Conservation (phyloP, 148 eudicot species). For the Mesembryanthemum crystallinum region DNA sequence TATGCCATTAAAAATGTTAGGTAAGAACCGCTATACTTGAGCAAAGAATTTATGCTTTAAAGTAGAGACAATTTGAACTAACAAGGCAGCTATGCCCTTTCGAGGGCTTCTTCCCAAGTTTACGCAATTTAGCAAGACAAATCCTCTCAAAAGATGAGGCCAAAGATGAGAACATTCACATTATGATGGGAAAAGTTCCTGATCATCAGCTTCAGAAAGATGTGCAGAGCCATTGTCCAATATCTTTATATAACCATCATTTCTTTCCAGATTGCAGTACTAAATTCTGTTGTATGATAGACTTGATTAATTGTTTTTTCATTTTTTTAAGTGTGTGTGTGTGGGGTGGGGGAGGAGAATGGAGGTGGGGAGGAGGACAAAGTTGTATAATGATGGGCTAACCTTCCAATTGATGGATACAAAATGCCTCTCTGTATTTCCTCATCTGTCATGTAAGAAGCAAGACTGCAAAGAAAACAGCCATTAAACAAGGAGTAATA, state of each 20-base stretch:
- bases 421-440: slow-evolving; percentile 75
- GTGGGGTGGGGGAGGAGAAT: no score
- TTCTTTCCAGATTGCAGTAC: not conserved
- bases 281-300: not conserved
- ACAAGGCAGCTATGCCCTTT: not conserved
- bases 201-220: not conserved
- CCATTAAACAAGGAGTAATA: slow-evolving; percentile 14
- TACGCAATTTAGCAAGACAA: not conserved
- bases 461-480: slow-evolving; percentile 61
- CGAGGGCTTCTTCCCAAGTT: not conserved
- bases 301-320: not conserved
- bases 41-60: not conserved
- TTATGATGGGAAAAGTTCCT: not conserved
- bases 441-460: slow-evolving; percentile 86
- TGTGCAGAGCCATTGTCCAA: not conserved
- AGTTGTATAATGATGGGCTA: slow-evolving; percentile 13
- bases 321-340: no score
- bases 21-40: not conserved
- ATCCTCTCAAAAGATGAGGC: not conserved
- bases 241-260: not conserved
- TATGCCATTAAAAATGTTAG: not conserved
- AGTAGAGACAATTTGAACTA: not conserved
- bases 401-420: slow-evolving; percentile 82
- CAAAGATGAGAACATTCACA: not conserved
- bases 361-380: not conserved